These are phyloP conservation scores for Rehmannia glutinosa DNA, from an alignment of 257 asterid species.

Conservation along the genomic window DNA sequence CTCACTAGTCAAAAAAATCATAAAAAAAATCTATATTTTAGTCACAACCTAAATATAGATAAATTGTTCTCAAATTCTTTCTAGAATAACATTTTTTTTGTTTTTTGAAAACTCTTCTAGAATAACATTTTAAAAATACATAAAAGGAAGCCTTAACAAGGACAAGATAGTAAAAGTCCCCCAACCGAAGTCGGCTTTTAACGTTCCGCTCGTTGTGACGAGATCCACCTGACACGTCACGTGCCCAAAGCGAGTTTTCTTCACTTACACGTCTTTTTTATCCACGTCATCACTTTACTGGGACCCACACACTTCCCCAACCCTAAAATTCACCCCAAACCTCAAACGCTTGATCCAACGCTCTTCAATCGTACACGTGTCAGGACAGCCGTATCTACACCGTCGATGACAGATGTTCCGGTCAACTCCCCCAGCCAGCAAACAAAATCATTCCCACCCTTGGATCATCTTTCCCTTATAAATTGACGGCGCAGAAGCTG, in stretches of 20 bases:
- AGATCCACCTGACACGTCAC: constrained; percentile 57
- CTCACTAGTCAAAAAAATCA: too few relatives aligned
- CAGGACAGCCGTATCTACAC: neutral
- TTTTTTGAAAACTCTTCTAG: too few relatives aligned
- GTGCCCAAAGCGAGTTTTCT: constrained; percentile 45
- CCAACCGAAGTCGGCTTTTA: neutral
- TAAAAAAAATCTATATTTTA: too few relatives aligned
- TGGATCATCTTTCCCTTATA: constrained; percentile 20
- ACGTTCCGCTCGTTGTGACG: constrained; percentile 24
- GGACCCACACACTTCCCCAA: constrained; percentile 28
- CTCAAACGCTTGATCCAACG: constrained; percentile 25
- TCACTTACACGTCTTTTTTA: constrained; percentile 45
- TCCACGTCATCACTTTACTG: constrained; percentile 23
- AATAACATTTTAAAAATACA: too few relatives aligned
- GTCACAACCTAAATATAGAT: too few relatives aligned
- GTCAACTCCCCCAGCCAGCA: constrained; percentile 70
- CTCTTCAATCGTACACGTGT: constrained; percentile 35
- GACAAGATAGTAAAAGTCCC: constrained; percentile 16
- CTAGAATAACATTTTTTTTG: too few relatives aligned
- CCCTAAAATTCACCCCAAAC: constrained; percentile 33
- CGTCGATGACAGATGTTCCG: constrained; percentile 64
- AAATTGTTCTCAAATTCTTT: too few relatives aligned
- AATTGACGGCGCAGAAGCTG: constrained; percentile 43
- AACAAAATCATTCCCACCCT: constrained; percentile 37
- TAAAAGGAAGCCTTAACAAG: neutral